phyloP scores from a whole-genome alignment of 2,329 filamentous ascomycete species.

The Westerdykella ornata region DNA sequence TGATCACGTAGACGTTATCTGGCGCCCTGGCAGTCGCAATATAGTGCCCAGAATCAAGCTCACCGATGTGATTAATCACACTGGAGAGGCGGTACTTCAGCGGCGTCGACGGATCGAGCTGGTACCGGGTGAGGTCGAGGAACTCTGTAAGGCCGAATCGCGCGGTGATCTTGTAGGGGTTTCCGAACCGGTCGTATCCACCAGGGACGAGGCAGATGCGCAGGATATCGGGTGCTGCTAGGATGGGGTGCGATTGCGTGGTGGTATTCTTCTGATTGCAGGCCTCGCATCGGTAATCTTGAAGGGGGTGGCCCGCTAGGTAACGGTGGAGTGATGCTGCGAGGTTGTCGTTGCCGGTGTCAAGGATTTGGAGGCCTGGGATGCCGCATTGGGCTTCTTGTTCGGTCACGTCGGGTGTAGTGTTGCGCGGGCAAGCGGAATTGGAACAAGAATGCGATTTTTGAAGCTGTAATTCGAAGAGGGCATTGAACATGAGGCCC shows the following conservation, averaged over 20 bases:
- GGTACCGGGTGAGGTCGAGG: not conserved
- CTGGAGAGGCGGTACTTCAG: conserved; percentile 6
- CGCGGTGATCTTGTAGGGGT: no score
- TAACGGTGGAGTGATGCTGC: no score
- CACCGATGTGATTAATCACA: conserved; percentile 5
- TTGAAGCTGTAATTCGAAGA: no score
- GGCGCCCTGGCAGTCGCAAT: conserved; percentile 1
- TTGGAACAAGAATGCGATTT: no score
- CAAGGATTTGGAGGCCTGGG: no score
- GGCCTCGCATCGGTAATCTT: not conserved
- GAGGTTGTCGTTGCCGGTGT: no score
- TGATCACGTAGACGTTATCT: not conserved
- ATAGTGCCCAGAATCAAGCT: not conserved
- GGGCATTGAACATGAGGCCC: no score
- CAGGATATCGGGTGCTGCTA: conserved; percentile 1
- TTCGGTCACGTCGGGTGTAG: no score
- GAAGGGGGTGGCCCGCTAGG: not conserved
- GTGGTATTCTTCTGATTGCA: not conserved
- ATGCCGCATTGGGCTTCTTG: no score
- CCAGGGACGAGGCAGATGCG: not conserved
- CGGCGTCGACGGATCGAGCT: not conserved
- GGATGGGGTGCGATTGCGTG: not conserved
- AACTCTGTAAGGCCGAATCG: not conserved
- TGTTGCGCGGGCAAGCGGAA: no score
- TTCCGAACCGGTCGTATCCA: no score